Percentiles rank a stretch among this genome's conserved stretches.
Evolutionary conservation across 1,284 basidiomycete species (phyloP).

Genomic region (Naganishia albida): DNA sequence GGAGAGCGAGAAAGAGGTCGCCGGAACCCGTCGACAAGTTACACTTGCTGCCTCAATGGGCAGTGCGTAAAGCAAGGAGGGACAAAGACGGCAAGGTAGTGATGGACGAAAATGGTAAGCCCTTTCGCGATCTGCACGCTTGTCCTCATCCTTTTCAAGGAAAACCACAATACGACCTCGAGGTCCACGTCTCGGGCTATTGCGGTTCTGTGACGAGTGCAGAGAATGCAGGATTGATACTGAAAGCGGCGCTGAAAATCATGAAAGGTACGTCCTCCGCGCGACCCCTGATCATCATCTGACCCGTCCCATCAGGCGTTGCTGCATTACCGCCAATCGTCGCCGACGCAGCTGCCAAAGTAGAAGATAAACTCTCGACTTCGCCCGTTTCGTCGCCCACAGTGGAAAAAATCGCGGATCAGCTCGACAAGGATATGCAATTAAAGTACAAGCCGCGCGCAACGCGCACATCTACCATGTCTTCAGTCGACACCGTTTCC

Average conservation of each 20-base stretch:
- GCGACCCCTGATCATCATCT: constrained; percentile 3
- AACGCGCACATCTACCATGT: constrained; percentile 11
- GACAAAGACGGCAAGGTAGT: constrained; percentile 21
- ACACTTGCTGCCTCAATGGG: constrained; percentile 48
- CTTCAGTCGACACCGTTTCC: constrained; percentile 33
- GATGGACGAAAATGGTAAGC: constrained; percentile 33
- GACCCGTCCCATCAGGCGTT: constrained; percentile 58
- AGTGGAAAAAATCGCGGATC: constrained; percentile 13
- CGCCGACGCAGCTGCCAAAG: constrained; percentile 4
- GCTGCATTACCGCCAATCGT: constrained; percentile 64
- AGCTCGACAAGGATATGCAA: constrained; percentile 24
- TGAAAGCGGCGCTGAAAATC: constrained; percentile 70
- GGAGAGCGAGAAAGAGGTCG: not conserved
- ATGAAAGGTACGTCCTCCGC: constrained; percentile 64
- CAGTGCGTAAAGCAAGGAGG: constrained; percentile 39
- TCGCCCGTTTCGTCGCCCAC: constrained; percentile 24
- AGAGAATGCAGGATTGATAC: constrained; percentile 68
- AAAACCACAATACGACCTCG: constrained; percentile 61
- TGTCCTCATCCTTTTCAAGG: constrained; percentile 27
- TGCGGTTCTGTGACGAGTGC: constrained; percentile 65
- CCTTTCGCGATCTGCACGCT: not conserved
- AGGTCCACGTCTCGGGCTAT: constrained; percentile 73
- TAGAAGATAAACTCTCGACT: constrained; percentile 17
- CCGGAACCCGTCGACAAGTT: constrained; percentile 36
- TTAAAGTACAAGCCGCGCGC: not conserved